A percentile compares a stretch with the other conserved stretches of the same genome.
Conservation (phyloP, 805 yeast genomes). For the Cyberlindnera misumaiensis region DNA sequence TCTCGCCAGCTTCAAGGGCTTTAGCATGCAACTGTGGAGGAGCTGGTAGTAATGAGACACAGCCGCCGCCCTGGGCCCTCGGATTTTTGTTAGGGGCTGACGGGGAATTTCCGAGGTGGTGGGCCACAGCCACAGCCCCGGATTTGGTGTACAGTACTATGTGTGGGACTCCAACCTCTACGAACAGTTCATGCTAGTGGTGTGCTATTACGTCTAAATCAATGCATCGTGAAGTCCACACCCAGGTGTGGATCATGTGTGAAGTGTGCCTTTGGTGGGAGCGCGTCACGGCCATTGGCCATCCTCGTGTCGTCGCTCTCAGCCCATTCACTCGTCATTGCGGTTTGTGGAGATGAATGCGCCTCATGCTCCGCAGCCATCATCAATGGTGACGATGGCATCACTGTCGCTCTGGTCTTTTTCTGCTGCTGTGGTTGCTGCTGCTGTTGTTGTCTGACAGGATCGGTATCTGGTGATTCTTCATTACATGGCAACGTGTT, state of each 20-base stretch:
- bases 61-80: too few relatives aligned
- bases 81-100: too few relatives aligned
- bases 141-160: too few relatives aligned
- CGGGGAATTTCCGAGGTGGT: too few relatives aligned
- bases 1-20: slow-evolving; percentile 4
- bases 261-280: slow-evolving; percentile 17
- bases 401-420: slow-evolving; percentile 2
- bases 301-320: slow-evolving; percentile 9
- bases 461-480: slow-evolving; percentile 19
- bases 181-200: not conserved
- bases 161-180: too few relatives aligned
- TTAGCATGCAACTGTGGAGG: slow-evolving; percentile 5
- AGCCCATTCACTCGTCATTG: slow-evolving; percentile 6
- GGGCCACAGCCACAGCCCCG: too few relatives aligned
- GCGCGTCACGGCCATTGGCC: slow-evolving; percentile 5
- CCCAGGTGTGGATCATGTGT: slow-evolving; percentile 14
- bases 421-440: slow-evolving; percentile 4
- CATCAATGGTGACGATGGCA: slow-evolving; percentile 20
- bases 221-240: not conserved
- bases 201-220: not conserved
- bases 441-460: not conserved
- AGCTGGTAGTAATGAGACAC: not conserved
- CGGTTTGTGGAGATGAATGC: slow-evolving; percentile 11
- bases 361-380: slow-evolving; percentile 4
- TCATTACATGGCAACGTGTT: slow-evolving; percentile 26